These are phyloP conservation scores for Arctostaphylos glauca DNA, from an alignment of 148 eudicot genomes.

Conservation along the genomic window DNA sequence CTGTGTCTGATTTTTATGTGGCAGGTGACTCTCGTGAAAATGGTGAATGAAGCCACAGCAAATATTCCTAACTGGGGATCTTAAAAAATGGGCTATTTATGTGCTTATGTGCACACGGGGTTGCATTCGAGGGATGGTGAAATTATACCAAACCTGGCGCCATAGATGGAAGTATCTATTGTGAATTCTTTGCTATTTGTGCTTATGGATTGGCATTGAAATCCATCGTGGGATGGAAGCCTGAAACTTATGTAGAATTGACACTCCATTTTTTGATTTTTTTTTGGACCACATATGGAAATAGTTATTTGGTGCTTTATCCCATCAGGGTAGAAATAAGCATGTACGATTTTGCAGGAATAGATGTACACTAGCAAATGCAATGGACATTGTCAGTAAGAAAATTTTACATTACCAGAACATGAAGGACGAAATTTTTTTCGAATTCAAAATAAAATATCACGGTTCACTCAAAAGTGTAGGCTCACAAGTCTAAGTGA, in stretches of 20 bases:
- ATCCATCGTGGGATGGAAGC: neutral
- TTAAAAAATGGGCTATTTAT: slow-evolving; percentile 1
- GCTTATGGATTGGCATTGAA: neutral
- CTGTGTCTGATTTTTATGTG: neutral
- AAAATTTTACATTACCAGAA: too few species aligned
- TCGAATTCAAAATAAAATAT: too few species aligned
- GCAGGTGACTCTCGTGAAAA: slow-evolving; percentile 86
- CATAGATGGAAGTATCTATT: neutral
- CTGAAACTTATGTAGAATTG: neutral
- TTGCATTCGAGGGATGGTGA: neutral
- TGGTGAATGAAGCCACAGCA: slow-evolving; percentile 92
- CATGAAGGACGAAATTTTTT: too few species aligned
- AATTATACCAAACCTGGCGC: neutral
- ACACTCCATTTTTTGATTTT: neutral
- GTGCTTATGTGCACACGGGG: neutral
- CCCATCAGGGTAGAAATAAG: neutral
- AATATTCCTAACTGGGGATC: slow-evolving; percentile 89
- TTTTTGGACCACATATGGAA: neutral
- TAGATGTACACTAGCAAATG: neutral
- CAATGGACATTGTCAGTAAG: neutral
- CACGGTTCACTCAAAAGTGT: too few species aligned
- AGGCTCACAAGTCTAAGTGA: too few species aligned
- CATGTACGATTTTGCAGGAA: neutral
- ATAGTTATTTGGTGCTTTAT: neutral
- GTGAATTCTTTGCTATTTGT: neutral